phyloP scores from a whole-genome alignment of 2,329 filamentous ascomycete species.

The Xylaria sp. region DNA sequence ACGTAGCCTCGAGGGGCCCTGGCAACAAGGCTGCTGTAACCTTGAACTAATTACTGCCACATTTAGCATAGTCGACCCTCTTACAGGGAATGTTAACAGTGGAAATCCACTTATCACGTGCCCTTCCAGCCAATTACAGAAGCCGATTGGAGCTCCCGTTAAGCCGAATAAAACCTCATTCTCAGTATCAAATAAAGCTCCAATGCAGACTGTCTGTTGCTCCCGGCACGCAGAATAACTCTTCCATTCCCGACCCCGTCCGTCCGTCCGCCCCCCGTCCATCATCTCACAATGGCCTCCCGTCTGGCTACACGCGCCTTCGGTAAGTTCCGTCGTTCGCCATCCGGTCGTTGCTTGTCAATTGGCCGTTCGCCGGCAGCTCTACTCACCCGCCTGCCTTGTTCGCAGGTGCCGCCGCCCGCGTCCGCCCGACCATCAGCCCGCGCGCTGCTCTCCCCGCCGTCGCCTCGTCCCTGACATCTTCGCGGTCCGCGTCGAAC shows the following conservation, averaged over 20 bases:
- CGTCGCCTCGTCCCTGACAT: conserved; percentile 65
- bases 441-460: conserved; percentile 53
- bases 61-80: conserved; percentile 14
- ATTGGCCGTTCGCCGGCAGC: conserved; percentile 26
- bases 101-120: conserved; percentile 44
- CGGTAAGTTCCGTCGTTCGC: conserved; percentile 70
- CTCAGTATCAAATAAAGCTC: conserved; percentile 40
- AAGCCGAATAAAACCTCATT: conserved; percentile 51
- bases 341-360: background rate
- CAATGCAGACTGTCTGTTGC: conserved; percentile 34
- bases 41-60: background rate
- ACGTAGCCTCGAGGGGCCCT: conserved; percentile 40
- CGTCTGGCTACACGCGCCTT: conserved; percentile 95
- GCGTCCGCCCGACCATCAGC: conserved; percentile 85
- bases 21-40: conserved; percentile 41
- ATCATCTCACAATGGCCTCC: conserved; percentile 89
- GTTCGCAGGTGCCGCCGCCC: conserved; percentile 83
- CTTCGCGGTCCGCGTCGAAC: conserved; percentile 76
- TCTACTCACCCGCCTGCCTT: conserved; percentile 44
- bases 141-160: conserved; percentile 36
- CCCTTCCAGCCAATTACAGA: conserved; percentile 39
- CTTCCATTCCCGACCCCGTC: conserved; percentile 53
- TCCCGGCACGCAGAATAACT: conserved; percentile 55
- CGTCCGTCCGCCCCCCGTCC: conserved; percentile 53
- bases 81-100: conserved; percentile 27